Evolutionary conservation across 106 monocot species (phyloP), one percentile per base, ranked within the genome.

Genomic region (Platanthera guangdongensis): DNA sequence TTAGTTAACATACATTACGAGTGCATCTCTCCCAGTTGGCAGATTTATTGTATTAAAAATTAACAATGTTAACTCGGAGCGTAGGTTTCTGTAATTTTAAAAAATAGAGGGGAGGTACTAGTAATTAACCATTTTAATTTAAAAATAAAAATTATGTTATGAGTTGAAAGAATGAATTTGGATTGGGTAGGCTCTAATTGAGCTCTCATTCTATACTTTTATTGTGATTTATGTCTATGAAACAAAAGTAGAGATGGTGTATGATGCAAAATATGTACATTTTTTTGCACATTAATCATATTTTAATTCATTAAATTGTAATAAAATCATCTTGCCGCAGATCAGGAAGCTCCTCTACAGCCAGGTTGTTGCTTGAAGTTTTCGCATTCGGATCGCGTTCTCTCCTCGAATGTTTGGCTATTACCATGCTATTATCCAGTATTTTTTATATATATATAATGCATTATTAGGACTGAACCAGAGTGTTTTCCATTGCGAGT

Each of bases 281-380:
- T 67, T 8, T 8, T 67, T 39, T 11, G 11, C 22, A 9, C 3
- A 3, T 67, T 67, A 4, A 7, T 39, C 9, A 39, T 9, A 3
- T 67, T 67, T 60, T 67, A 22, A 13, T 39, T 53, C 10, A 39
- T 67, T 67, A 30, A 22, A 67, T 25, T 39, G 3, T 30, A 67
- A 30, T 11, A 67, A 30, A 67, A 39, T 32, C 1, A 19, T 30
- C 2, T 12, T 65, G 65, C 4, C 65, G 8, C 70, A 70, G 70
- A 70, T 70, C 70, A 12, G 70, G 70, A 70, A 48, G 70, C 70
- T 70, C n/a, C 70, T 70, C 47, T 70, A 47, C n/a, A n/a, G 47
- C 47, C 47, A 70, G 47, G 70, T 14, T 68, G 68, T 13, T 68
- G 68, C 68, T 68, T 68, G 68, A 62, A 19, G 18, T 19, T 62